phyloP scores from a whole-genome alignment of 441 rosid species.

The Brassica hybrid region DNA sequence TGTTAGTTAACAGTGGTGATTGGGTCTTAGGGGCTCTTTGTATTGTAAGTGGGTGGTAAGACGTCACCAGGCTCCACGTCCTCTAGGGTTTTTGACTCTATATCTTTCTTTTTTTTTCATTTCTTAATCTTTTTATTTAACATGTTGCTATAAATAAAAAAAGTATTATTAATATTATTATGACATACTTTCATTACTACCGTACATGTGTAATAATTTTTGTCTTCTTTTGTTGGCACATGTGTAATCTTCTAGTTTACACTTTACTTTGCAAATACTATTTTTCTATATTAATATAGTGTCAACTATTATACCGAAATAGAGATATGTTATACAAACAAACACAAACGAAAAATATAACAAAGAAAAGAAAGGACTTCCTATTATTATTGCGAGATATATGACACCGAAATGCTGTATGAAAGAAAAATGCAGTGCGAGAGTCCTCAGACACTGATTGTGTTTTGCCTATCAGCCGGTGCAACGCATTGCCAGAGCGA shows the following conservation, averaged over 20 bases:
- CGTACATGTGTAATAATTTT: too few species aligned
- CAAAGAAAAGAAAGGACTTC: background rate
- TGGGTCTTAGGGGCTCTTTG: background rate
- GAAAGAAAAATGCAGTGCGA: conserved; percentile 5
- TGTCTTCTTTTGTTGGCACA: too few species aligned
- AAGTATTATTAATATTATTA: too few species aligned
- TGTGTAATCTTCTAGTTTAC: background rate
- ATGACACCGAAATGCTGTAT: background rate
- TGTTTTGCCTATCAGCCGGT: conserved; percentile 68
- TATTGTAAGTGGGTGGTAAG: background rate
- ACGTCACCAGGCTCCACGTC: conserved; percentile 27
- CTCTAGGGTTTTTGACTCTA: conserved; percentile 24
- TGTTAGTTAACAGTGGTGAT: background rate
- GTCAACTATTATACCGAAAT: background rate
- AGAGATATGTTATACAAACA: background rate
- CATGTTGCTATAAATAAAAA: background rate
- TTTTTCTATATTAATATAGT: background rate
- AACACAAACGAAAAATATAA: background rate
- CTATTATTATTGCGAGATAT: conserved; percentile 21
- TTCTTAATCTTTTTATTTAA: background rate
- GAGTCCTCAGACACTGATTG: conserved; percentile 47
- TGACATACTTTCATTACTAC: background rate
- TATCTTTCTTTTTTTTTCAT: background rate
- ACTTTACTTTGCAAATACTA: background rate
- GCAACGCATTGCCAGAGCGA: conserved; percentile 96